Evolutionary conservation across 2,329 filamentous ascomycete species (phyloP).

Genomic region (Myriosclerotinia scirpicola): DNA sequence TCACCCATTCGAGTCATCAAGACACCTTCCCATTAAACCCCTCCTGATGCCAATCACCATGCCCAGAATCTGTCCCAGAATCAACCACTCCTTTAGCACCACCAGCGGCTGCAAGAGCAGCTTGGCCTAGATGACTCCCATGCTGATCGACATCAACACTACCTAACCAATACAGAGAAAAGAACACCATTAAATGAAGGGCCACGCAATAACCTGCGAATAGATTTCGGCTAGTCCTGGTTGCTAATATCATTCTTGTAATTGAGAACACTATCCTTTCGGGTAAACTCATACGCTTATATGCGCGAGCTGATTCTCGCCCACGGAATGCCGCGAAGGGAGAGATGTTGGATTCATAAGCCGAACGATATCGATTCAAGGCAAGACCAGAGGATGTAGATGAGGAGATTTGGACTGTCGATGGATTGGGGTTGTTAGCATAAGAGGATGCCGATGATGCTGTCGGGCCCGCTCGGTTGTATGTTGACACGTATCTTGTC

Average conservation of each 20-base stretch:
- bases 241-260: constrained; percentile 86
- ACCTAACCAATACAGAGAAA: constrained; percentile 82
- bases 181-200: constrained; percentile 83
- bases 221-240: constrained; percentile 84
- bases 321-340: constrained; percentile 95
- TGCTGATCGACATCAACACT: constrained; percentile 61
- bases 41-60: constrained; percentile 64
- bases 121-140: constrained; percentile 39
- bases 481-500: constrained; percentile 92
- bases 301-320: constrained; percentile 86
- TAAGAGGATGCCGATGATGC: constrained; percentile 65
- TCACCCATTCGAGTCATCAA: constrained; percentile 27
- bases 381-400: constrained; percentile 63
- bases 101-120: constrained; percentile 47
- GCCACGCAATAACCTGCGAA: constrained; percentile 91
- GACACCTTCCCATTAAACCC: constrained; percentile 37
- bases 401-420: constrained; percentile 62
- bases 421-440: constrained; percentile 71
- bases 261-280: constrained; percentile 89
- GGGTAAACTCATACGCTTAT: constrained; percentile 88
- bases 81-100: constrained; percentile 44
- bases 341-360: constrained; percentile 93
- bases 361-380: constrained; percentile 82
- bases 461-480: constrained; percentile 69
- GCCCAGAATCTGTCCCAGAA: constrained; percentile 41